Base-by-base conservation (phyloP, 2,329 filamentous ascomycete species). In the Colletotrichum tropicicola region DNA sequence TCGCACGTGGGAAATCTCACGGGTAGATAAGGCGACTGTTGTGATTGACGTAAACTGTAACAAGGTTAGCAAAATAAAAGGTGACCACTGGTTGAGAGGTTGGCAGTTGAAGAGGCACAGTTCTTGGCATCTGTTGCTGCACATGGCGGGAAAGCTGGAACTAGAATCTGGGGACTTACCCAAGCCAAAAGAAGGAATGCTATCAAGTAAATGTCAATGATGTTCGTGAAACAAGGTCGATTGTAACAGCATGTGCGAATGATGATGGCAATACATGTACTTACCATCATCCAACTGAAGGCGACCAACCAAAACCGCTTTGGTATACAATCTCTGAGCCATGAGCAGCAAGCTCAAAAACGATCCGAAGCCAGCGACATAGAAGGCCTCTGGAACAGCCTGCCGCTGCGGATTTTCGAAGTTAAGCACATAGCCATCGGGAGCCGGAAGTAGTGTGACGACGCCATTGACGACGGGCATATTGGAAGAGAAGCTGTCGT, bases 381-480 rank as follows among this genome's bases (percentile, higher is more conserved):
- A 59, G 10, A 68, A 76, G 13, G 71, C 69, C 0, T 71, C 52
- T 0, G 65, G 47, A 10, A 71, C 71, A 10, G 62, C 68, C 21
- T 72, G 68, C 12, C 70, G 70, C 48, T 69, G 69, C 1, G 77
- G 76, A 43, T 77, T 67, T 3, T 73, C 71, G 27, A 79, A 75
- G 41, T 79, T 66, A 27, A 78, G 72, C 12, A 71, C 71, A 59
- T 77, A 79, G 35, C 69, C 75, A 6, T 71, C 66, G 2, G 76
- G 75, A 3, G 76, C 71, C 25, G 67, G 49, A 6, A 70, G 55
- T 9, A 74, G 51, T 5, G 70, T 70, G 25, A 66, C 61, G 10
- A 73, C 68, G 44, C 74, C 74, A 55, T 73, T 69, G 28, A 67
- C 45, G 1, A 69, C 48, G 19, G 71, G 71, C 58, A 61, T 56